Base-by-base conservation (phyloP, 306 rosid species). In the Notholithocarpus densiflorus region DNA sequence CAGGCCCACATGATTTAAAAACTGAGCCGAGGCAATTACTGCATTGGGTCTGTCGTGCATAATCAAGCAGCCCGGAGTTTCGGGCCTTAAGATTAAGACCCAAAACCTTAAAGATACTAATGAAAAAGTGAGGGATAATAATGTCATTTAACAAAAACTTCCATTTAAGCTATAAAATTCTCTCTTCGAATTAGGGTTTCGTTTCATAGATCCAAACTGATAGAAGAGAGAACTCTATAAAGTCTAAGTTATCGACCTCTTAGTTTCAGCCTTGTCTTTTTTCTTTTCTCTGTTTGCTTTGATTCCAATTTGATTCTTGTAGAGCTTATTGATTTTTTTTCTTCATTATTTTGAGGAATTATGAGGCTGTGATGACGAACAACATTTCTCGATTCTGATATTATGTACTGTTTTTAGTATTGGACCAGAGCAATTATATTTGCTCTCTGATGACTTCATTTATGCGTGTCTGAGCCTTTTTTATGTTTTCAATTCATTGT, bases 391-490 rank as follows among this genome's bases (percentile, higher is more conserved):
- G 94, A 91, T 70, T 72, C 89, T 88, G 92, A 89, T 70, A 34
- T 72, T 51, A 27, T 40, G 45, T 83, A 75, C 68, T 27, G 15
- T 54, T 73, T 54, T 73, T 34, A 45, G 34, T 56, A 59, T 40
- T 53, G 77, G 86, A 82, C 88, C 76, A 77, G 62, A 68, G 83
- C 85, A 74, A 77, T 82, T 13, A 32, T 23, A 5, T 75, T 73
- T 73, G 82, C 77, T 80, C 54, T 62, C 37, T 89, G 88, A 87
- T 86, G 97, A 91, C 86, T 19, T 88, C 70, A 59, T 86, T 89
- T 91, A 86, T 89, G 93, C 90, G 92, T 89, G 97, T 85, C 93
- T 91, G 94, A 89, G 92, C 97, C 91, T 80, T 66, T 21, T 79
- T 76, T 20, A 10, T 1, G 17, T 13, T 20, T 71, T 71, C 20